phyloP scores from a whole-genome alignment of 345 rosid species.

The Passiflora organensis region DNA sequence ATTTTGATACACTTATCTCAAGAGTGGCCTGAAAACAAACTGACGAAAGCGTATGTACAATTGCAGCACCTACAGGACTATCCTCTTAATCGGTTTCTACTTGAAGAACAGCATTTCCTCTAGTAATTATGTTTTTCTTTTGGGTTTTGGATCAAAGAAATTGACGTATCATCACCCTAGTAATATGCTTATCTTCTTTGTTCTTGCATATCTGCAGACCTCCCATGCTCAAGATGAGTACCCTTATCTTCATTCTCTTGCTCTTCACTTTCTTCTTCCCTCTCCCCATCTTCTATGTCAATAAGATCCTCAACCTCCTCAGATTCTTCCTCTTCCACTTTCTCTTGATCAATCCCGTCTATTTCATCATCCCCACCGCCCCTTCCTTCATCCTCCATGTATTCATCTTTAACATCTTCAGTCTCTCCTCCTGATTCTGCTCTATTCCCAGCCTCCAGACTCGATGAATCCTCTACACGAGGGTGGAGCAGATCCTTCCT shows the following conservation, averaged over 20 bases:
- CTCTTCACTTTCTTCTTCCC: conserved; percentile 28
- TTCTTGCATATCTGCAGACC: conserved; percentile 20
- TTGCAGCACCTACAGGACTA: too few relatives aligned
- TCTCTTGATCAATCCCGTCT: conserved; percentile 41
- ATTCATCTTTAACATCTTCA: conserved; percentile 29
- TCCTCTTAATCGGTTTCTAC: conserved; percentile 6
- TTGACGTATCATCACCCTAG: conserved; percentile 17
- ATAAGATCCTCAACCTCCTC: conserved; percentile 49
- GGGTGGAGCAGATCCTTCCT: conserved; percentile 43
- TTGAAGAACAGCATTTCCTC: conserved; percentile 13
- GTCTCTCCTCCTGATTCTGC: not conserved
- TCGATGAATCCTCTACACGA: conserved; percentile 6
- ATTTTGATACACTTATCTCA: too few relatives aligned
- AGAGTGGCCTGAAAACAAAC: too few relatives aligned
- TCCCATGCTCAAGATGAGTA: conserved; percentile 7
- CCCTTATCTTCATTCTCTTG: conserved; percentile 25
- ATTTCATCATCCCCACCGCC: conserved; percentile 47
- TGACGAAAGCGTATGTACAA: not conserved
- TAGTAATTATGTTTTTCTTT: conserved; percentile 1
- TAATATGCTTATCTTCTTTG: conserved; percentile 26
- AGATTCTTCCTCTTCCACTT: conserved; percentile 38
- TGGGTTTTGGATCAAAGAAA: conserved; percentile 7
- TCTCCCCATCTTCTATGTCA: conserved; percentile 48
- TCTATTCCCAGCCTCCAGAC: too few relatives aligned
- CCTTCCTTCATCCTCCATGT: conserved; percentile 24